phyloP scores from a whole-genome alignment of 1,284 basidiomycete species.

The Marasmius fiardii region DNA sequence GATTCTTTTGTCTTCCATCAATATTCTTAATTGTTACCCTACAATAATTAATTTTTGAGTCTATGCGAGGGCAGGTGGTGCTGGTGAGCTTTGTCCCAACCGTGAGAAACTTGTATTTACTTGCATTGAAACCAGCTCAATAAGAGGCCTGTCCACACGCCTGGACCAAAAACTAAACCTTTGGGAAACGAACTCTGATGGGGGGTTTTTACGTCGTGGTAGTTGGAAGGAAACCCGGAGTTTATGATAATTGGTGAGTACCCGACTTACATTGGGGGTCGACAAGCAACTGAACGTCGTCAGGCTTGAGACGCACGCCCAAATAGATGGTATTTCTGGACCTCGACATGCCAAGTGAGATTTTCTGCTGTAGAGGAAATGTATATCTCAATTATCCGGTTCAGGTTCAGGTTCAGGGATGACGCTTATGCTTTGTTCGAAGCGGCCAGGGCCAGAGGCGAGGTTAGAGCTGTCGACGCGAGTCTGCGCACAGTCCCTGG shows the following conservation, averaged over 20 bases:
- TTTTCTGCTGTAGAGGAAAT: neutral
- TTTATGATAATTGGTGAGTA: conserved; percentile 43
- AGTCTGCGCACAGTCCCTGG: neutral
- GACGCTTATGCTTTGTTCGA: conserved; percentile 41
- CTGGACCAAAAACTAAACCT: neutral
- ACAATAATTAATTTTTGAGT: too few relatives aligned
- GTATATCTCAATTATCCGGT: conserved; percentile 20
- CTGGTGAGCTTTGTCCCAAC: too few relatives aligned
- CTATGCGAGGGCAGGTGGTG: too few relatives aligned
- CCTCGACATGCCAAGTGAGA: conserved; percentile 13
- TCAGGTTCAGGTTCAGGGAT: conserved; percentile 38
- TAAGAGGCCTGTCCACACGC: too few relatives aligned
- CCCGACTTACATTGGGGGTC: neutral
- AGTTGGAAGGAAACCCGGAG: conserved; percentile 39
- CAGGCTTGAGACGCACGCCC: conserved; percentile 43
- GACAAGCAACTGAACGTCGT: neutral
- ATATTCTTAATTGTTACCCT: too few relatives aligned
- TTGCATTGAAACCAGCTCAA: too few relatives aligned
- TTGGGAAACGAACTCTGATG: conserved; percentile 24
- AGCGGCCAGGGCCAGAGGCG: conserved; percentile 22
- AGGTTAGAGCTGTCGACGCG: conserved; percentile 7
- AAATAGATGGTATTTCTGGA: conserved; percentile 38
- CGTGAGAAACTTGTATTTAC: too few relatives aligned
- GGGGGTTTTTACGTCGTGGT: conserved; percentile 43
- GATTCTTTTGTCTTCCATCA: conserved; percentile 11